Percentiles rank a stretch among this genome's conserved stretches.
Conservation (phyloP, 306 rosid species). For the Astragalus glycyphyllos region DNA sequence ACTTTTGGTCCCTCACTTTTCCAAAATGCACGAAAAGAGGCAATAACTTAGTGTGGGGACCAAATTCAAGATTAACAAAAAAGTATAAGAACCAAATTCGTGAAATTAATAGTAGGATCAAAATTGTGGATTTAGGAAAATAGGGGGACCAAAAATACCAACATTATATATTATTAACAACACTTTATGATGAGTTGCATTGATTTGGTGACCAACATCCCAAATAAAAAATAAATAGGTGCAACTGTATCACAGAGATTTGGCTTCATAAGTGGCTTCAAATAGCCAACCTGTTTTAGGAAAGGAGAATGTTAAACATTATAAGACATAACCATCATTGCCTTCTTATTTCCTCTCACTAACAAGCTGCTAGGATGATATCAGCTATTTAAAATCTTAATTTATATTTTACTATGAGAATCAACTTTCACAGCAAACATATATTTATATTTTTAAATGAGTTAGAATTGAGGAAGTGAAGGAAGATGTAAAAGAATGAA, state of each 20-base stretch:
- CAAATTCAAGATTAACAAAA: too few species aligned
- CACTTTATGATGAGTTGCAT: not conserved
- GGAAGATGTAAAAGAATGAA: slow-evolving; percentile 42
- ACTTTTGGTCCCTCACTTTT: too few species aligned
- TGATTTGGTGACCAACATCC: not conserved
- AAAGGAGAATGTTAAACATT: slow-evolving; percentile 4
- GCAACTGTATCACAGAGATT: not conserved
- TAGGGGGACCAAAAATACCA: too few species aligned
- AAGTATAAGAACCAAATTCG: too few species aligned
- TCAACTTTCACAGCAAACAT: too few species aligned
- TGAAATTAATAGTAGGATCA: too few species aligned
- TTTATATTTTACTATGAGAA: not conserved
- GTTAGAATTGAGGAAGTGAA: too few species aligned
- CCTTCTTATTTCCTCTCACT: not conserved
- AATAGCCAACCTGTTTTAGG: not conserved
- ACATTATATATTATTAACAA: not conserved
- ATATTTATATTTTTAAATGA: too few species aligned
- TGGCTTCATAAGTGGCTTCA: slow-evolving; percentile 10
- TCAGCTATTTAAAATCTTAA: not conserved
- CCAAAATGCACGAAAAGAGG: too few species aligned
- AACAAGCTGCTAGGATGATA: slow-evolving; percentile 9
- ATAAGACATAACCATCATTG: not conserved
- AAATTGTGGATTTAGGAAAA: too few species aligned
- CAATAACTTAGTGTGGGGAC: too few species aligned
- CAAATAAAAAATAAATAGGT: not conserved